Conservation (phyloP, 2,329 filamentous ascomycete species). For the Dryadomyces quercivorus region DNA sequence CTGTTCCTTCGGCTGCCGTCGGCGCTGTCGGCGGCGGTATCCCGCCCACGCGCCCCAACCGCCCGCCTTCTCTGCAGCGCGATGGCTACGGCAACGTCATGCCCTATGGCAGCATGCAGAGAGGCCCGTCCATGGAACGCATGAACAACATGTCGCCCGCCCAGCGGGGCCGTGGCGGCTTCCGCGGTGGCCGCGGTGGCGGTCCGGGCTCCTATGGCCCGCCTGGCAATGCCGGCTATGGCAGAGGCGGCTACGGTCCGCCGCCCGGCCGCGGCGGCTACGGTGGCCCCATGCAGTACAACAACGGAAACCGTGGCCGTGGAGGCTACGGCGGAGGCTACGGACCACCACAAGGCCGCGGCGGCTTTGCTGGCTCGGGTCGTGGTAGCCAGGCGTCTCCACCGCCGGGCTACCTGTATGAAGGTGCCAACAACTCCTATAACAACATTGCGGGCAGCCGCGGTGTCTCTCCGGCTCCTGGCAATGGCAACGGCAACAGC, state of each 20-base stretch:
- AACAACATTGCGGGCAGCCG: constrained; percentile 22
- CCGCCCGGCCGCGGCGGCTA: constrained; percentile 21
- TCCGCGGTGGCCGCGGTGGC: constrained; percentile 36
- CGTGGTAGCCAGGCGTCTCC: constrained; percentile 23
- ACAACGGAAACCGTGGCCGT: constrained; percentile 18
- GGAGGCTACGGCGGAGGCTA: constrained; percentile 21
- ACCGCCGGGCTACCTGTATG: constrained; percentile 31
- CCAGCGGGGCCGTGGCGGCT: constrained; percentile 43
- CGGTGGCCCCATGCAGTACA: constrained; percentile 22
- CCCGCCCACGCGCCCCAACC: constrained; percentile 11
- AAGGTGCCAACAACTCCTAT: constrained; percentile 17
- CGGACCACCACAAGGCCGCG: constrained; percentile 19
- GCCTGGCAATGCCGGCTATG: constrained; percentile 36
- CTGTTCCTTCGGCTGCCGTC: too few relatives aligned
- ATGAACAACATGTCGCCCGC: constrained; percentile 24
- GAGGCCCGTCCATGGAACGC: constrained; percentile 20
- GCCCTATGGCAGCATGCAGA: constrained; percentile 33
- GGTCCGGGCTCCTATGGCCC: constrained; percentile 27
- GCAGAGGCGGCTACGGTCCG: constrained; percentile 29
- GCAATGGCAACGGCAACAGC: constrained; percentile 15
- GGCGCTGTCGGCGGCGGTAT: background rate
- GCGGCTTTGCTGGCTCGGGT: constrained; percentile 18
- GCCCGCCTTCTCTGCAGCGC: constrained; percentile 22
- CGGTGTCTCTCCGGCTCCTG: constrained; percentile 12
- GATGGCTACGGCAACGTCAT: constrained; percentile 58